Evolutionary conservation across 495 filamentous ascomycete species (phyloP).

Genomic region (Pyrenula aspistea): DNA sequence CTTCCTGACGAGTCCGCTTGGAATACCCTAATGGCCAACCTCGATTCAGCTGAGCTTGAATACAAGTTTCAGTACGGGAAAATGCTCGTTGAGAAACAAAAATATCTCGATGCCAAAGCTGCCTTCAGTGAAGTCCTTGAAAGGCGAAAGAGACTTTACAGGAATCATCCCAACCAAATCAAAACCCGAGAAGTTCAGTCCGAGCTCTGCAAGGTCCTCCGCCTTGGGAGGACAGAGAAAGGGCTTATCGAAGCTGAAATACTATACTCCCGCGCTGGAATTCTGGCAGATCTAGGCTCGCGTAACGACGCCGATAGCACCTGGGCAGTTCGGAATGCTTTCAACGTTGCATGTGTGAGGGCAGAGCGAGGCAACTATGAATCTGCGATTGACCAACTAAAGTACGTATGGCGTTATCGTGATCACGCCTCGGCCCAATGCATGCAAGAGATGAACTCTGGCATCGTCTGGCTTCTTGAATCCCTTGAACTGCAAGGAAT

Average conservation of each 20-base stretch:
- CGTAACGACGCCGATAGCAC: neutral
- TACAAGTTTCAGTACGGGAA: neutral
- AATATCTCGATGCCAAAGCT: neutral
- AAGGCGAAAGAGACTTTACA: neutral
- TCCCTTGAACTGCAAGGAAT: neutral
- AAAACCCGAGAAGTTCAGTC: neutral
- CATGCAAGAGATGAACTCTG: neutral
- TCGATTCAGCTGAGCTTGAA: neutral
- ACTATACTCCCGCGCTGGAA: neutral
- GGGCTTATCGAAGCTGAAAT: neutral
- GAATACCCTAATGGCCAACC: neutral
- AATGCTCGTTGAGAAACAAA: neutral
- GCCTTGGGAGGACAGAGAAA: neutral
- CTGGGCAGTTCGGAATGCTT: neutral
- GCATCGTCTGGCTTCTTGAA: neutral
- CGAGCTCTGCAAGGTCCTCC: neutral
- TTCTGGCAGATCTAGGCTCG: neutral
- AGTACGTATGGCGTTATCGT: neutral
- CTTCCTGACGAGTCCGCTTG: neutral
- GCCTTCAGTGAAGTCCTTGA: neutral
- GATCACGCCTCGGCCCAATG: neutral
- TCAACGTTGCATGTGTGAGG: neutral
- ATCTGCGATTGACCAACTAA: neutral
- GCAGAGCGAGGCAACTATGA: neutral
- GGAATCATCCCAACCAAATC: neutral